Evolutionary conservation across 2,329 filamentous ascomycete genomes (phyloP).

Genomic region (Sclerotinia minor): DNA sequence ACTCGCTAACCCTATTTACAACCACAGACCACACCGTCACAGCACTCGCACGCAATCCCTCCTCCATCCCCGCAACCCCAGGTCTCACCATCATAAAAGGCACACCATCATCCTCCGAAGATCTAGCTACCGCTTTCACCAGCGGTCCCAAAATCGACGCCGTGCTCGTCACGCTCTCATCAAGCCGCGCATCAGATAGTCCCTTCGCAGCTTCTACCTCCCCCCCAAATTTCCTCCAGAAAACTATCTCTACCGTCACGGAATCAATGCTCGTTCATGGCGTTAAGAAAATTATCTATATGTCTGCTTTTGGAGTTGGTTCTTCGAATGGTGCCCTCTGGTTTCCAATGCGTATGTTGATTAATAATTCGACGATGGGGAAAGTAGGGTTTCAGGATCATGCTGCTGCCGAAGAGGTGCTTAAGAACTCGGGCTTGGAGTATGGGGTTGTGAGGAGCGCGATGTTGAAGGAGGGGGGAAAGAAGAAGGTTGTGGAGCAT

Average conservation of each 20-base stretch:
- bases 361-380: conserved; percentile 48
- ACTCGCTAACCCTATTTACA: conserved; percentile 23
- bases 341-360: conserved; percentile 47
- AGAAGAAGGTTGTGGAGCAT: conserved; percentile 25
- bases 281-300: conserved; percentile 48
- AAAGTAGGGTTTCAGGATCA: conserved; percentile 50
- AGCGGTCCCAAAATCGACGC: conserved; percentile 39
- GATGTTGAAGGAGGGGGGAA: conserved; percentile 30
- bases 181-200: conserved; percentile 48
- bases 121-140: conserved; percentile 27
- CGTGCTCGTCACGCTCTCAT: conserved; percentile 52
- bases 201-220: conserved; percentile 47
- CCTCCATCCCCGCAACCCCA: conserved; percentile 38
- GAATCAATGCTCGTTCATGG: conserved; percentile 44
- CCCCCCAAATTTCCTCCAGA: conserved; percentile 13
- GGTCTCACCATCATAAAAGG: conserved; percentile 47
- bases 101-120: neutral
- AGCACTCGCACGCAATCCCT: conserved; percentile 48
- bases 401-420: conserved; percentile 36
- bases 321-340: conserved; percentile 48
- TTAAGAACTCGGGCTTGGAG: conserved; percentile 25
- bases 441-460: conserved; percentile 31
- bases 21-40: conserved; percentile 47
- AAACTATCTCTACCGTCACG: neutral
- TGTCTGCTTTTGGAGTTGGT: conserved; percentile 53